A percentile compares a stretch with the other conserved stretches of the same genome.
Evolutionary conservation across 768 basidiomycete species (phyloP).

Genomic region (Suillus weaverae): DNA sequence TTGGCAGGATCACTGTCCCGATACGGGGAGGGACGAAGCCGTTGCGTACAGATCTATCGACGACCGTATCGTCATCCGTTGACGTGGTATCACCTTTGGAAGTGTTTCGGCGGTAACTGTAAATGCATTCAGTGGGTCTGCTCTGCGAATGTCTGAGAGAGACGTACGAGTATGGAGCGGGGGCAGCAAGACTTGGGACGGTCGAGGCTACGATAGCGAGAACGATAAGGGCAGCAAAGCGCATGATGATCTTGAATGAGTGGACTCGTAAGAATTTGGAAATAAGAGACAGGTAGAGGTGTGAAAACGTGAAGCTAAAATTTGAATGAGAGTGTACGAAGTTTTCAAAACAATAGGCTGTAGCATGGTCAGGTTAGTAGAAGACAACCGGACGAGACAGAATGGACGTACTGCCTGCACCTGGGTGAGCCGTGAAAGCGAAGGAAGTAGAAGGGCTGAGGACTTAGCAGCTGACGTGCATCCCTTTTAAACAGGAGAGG

Average conservation of each 20-base stretch:
- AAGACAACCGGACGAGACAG: neutral
- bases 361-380: neutral
- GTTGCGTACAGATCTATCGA: neutral
- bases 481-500: neutral
- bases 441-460: neutral
- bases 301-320: neutral
- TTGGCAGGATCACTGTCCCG: neutral
- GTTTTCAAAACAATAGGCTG: neutral
- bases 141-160: neutral
- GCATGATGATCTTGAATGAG: neutral
- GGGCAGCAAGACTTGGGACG: neutral
- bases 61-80: neutral
- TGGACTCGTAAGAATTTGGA: neutral
- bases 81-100: neutral
- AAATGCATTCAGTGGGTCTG: neutral
- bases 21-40: neutral
- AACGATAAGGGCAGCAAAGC: neutral
- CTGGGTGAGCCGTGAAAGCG: neutral
- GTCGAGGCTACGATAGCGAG: neutral
- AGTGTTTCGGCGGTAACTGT: neutral
- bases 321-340: neutral
- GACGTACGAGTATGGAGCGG: neutral
- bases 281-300: neutral
- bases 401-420: slow-evolving; percentile 2
- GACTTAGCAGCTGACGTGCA: neutral